Base-by-base conservation (phyloP, 768 basidiomycete species). In the Pleurotus citrinopileatus region DNA sequence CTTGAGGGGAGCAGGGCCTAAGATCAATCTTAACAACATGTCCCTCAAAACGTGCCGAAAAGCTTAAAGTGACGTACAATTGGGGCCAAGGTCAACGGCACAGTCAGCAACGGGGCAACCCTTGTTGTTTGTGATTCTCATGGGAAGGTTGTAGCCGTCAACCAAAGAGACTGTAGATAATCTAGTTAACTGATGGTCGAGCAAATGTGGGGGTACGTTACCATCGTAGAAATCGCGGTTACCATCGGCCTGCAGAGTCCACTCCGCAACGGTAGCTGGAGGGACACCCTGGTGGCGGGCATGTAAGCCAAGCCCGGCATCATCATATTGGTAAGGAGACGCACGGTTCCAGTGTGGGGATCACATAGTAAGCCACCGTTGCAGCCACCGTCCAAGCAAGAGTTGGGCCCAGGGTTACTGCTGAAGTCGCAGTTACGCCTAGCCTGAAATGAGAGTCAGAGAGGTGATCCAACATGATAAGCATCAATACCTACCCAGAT, bases 201-300 rank as follows among this genome's bases (percentile, higher is more conserved):
- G 13, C 19, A 29, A 26, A 17, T 8, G 28, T 17, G 42, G n/a
- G 12, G 15, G 10, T 13, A 17, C 19, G n/a, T 52, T 43, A 42
- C 52, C 77, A 57, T 77, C 76, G 28, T 86, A 88, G 56, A 70
- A 83, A 57, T 88, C 87, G 1, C 37, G 22, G 43, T 70, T 73
- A 10, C 70, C 74, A 38, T 65, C 61, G 1, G 62, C 74, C 58
- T 71, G 59, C 7, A 88, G 66, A n/a, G 83, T 87, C 70, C 79
- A 88, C 59, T 89, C 86, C 1, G 87, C 87, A 32, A 89, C 69
- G 3, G 80, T 77, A 9, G 81, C 86, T 38, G 88, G 88, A 27
- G 86, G 85, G n/a, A 69, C 77, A 46, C 83, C 84, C 74, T 76
- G 15, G 8, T 34, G n/a, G 32, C 10, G 3, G 28, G 22, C 32